Evolutionary conservation across 192 early-diverging fungal genomes (phyloP).

Genomic region (Gonapodya prolifera): DNA sequence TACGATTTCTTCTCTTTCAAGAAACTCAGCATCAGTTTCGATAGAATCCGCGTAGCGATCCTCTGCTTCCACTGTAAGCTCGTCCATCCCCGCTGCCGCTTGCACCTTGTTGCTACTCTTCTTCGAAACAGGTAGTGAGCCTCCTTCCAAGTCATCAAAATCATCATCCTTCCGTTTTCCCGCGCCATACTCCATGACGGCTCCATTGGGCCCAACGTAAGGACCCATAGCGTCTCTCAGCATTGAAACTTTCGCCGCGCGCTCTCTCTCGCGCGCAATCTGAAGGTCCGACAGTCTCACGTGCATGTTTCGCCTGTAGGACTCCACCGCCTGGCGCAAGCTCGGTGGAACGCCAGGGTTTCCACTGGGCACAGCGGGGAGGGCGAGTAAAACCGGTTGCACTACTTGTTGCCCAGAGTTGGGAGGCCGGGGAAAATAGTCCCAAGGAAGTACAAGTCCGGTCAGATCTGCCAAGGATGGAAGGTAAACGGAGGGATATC

Average conservation of each 20-base stretch:
- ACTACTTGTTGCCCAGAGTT: neutral
- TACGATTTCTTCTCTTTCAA: neutral
- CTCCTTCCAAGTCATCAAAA: neutral
- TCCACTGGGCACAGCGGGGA: neutral
- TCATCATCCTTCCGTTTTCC: neutral
- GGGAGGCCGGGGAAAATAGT: neutral
- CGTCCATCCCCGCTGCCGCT: neutral
- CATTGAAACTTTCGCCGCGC: neutral
- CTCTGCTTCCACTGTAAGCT: neutral
- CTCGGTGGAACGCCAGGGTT: neutral
- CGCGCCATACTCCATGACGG: neutral
- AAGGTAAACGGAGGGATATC: slow-evolving; percentile 49
- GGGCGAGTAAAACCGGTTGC: neutral
- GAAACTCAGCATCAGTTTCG: neutral
- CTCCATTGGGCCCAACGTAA: neutral
- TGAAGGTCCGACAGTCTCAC: neutral
- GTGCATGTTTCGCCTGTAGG: neutral
- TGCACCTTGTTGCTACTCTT: neutral
- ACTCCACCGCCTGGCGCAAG: neutral
- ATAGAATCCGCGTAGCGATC: neutral
- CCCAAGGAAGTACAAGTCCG: slow-evolving; percentile 29
- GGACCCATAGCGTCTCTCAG: neutral
- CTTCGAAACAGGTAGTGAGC: neutral
- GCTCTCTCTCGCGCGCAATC: neutral
- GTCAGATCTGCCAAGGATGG: slow-evolving; percentile 10